These are phyloP conservation scores for Rhodotorula babjevae DNA, from an alignment of 768 basidiomycete genomes.

Conservation along the genomic window DNA sequence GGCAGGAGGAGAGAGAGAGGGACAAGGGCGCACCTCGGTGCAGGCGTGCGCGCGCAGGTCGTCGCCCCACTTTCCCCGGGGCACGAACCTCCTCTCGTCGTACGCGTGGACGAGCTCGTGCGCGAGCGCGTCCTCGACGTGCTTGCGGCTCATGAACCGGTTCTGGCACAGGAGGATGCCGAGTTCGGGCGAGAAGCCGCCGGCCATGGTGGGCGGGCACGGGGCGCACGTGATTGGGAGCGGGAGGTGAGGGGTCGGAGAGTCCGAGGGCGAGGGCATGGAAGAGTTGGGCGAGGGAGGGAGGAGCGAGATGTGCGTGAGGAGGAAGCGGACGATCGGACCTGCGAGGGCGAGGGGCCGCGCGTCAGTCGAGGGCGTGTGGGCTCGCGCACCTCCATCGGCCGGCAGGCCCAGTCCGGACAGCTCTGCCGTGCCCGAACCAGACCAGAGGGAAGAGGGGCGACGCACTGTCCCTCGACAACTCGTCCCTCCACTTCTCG, in stretches of 20 bases:
- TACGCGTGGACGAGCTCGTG: constrained; percentile 95
- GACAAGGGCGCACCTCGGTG: constrained; percentile 72
- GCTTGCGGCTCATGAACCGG: constrained; percentile 69
- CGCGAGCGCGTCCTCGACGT: constrained; percentile 87
- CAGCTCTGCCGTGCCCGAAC: background rate
- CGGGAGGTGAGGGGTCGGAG: constrained; percentile 53
- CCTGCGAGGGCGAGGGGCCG: constrained; percentile 55
- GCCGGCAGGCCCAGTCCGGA: too few species aligned
- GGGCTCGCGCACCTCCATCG: too few species aligned
- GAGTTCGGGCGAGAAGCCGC: constrained; percentile 75
- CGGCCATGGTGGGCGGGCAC: constrained; percentile 67
- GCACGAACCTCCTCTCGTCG: constrained; percentile 78
- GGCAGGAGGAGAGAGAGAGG: background rate
- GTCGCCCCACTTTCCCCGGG: constrained; percentile 71
- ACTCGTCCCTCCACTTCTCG: constrained; percentile 64
- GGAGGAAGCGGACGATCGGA: constrained; percentile 81
- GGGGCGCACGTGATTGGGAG: constrained; percentile 77
- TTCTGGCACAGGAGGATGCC: constrained; percentile 82
- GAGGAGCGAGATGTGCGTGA: constrained; percentile 72
- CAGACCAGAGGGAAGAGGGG: background rate
- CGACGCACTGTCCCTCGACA: constrained; percentile 65
- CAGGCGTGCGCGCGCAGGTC: constrained; percentile 93
- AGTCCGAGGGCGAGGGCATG: constrained; percentile 35
- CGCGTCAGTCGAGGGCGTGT: too few species aligned
- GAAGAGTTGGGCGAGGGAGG: constrained; percentile 46